Evolutionary conservation across 2,329 filamentous ascomycete genomes (phyloP).

Genomic region (Westerdykella sp.): DNA sequence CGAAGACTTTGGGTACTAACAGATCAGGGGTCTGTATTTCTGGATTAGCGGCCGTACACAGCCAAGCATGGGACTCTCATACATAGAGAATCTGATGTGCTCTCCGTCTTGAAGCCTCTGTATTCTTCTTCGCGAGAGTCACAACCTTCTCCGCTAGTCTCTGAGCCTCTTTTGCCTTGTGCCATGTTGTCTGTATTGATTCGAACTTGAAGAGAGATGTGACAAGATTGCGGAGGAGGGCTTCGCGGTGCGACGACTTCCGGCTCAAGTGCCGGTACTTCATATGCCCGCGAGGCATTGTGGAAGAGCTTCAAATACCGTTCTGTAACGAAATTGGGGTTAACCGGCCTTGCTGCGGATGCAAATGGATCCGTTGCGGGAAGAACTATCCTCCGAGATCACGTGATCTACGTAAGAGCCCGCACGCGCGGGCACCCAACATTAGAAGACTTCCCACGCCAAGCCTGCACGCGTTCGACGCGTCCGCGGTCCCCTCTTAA

Average conservation of each 20-base stretch:
- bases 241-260: conserved; percentile 78
- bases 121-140: conserved; percentile 88
- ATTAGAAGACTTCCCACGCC: too few relatives aligned
- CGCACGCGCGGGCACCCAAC: too few relatives aligned
- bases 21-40: conserved; percentile 55
- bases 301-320: conserved; percentile 1
- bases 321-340: conserved; percentile 1
- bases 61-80: conserved; percentile 32
- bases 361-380: conserved; percentile 1
- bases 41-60: neutral
- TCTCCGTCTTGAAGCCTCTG: conserved; percentile 66
- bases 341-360: conserved; percentile 1
- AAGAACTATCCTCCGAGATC: conserved; percentile 5
- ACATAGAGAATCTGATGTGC: conserved; percentile 85
- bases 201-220: conserved; percentile 92
- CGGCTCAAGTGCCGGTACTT: conserved; percentile 88
- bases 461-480: conserved; percentile 14
- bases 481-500: conserved; percentile 19
- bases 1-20: conserved; percentile 81
- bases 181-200: conserved; percentile 89
- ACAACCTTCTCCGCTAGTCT: conserved; percentile 82
- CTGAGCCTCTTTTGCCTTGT: conserved; percentile 96
- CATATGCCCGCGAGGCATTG: conserved; percentile 77
- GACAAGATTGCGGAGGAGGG: conserved; percentile 90
- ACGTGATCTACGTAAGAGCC: too few relatives aligned